Conservation (phyloP, 1,139 yeast species). For the Saccharomyces hybrid region DNA sequence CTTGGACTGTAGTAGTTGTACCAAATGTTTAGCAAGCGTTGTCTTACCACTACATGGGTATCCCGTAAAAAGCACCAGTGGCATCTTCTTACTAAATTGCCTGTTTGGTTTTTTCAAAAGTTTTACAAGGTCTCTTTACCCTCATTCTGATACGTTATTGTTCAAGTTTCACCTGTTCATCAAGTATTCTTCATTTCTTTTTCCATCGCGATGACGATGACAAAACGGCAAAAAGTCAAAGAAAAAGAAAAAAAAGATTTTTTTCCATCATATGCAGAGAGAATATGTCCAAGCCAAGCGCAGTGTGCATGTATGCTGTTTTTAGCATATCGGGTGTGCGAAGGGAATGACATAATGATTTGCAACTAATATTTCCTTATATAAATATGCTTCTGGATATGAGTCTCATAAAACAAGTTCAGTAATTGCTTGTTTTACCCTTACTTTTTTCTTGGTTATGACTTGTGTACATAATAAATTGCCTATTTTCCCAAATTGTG, state of each 20-base stretch:
- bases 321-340: background rate
- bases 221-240: background rate
- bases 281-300: background rate
- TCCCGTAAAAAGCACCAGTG: conserved; percentile 76
- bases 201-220: background rate
- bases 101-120: background rate
- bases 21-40: conserved; percentile 55
- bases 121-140: too few species aligned
- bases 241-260: background rate
- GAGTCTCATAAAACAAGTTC: background rate
- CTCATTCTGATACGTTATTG: background rate
- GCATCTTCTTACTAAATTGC: conserved; percentile 46
- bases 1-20: conserved; percentile 39
- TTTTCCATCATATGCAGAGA: background rate
- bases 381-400: background rate
- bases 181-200: background rate
- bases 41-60: conserved; percentile 83
- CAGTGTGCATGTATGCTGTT: background rate
- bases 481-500: background rate
- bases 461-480: background rate
- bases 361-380: background rate
- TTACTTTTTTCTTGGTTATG: background rate
- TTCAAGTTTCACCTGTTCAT: background rate
- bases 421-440: background rate
- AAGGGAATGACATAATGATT: background rate